Evolutionary conservation across 805 yeast species (phyloP).

Genomic region (Cephaloascus fragrans): DNA sequence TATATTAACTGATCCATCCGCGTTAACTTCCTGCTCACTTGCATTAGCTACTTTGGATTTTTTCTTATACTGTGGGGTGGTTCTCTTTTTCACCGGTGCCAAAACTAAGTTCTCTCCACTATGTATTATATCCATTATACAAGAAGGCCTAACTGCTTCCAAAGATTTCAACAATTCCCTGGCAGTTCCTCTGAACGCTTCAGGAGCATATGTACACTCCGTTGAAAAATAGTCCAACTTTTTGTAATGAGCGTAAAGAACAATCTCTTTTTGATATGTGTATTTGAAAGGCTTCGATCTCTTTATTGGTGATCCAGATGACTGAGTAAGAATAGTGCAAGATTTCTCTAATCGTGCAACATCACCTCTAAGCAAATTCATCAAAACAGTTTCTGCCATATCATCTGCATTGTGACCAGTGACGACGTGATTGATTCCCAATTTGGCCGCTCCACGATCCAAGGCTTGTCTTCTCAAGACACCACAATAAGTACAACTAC

Average conservation of each 20-base stretch:
- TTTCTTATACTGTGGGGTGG: conserved; percentile 23
- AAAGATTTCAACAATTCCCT: conserved; percentile 83
- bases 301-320: conserved; percentile 80
- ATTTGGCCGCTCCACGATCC: conserved; percentile 87
- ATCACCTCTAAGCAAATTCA: conserved; percentile 95
- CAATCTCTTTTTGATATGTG: conserved; percentile 94
- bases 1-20: conserved; percentile 55
- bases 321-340: conserved; percentile 74
- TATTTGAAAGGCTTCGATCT: conserved; percentile 95
- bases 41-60: conserved; percentile 12
- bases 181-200: conserved; percentile 97
- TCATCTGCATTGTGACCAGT: conserved; percentile 99
- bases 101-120: conserved; percentile 84
- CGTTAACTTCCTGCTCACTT: conserved; percentile 40
- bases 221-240: conserved; percentile 93
- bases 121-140: conserved; percentile 88
- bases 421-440: conserved; percentile 82
- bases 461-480: conserved; percentile 93
- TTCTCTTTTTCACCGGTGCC: conserved; percentile 41
- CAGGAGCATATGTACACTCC: conserved; percentile 97
- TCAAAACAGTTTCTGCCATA: conserved; percentile 95
- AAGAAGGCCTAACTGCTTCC: conserved; percentile 84
- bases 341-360: conserved; percentile 86
- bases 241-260: conserved; percentile 92
- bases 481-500: conserved; percentile 97